phyloP scores from a whole-genome alignment of 495 filamentous ascomycete genomes.

The Xylaria curta region DNA sequence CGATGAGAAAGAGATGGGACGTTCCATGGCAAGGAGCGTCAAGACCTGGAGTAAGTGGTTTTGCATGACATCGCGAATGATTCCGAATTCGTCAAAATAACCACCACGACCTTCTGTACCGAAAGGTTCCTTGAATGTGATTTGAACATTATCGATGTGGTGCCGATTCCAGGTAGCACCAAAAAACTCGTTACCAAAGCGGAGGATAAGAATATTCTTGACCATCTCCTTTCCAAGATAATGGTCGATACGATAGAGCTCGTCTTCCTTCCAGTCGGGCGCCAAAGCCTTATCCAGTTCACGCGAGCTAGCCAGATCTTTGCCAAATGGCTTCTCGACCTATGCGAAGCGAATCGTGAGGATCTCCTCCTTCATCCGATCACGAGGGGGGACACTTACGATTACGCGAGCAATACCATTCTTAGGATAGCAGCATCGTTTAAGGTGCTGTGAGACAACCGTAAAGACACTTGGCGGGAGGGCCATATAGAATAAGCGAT shows the following conservation, averaged over 20 bases:
- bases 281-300: conserved; percentile 94
- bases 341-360: conserved; percentile 44
- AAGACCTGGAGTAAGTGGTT: conserved; percentile 96
- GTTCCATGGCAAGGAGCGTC: conserved; percentile 96
- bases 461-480: conserved; percentile 98
- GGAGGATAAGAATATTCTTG: conserved; percentile 98
- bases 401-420: conserved; percentile 92
- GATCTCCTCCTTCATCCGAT: background rate
- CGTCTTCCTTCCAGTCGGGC: conserved; percentile 98
- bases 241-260: conserved; percentile 99
- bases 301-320: conserved; percentile 91
- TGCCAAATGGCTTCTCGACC: conserved; percentile 99
- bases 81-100: conserved; percentile 99
- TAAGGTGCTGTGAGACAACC: conserved; percentile 94
- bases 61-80: conserved; percentile 98
- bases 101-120: conserved; percentile 99
- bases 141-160: conserved; percentile 99
- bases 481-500: conserved; percentile 99
- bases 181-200: conserved; percentile 99
- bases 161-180: conserved; percentile 99
- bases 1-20: conserved; percentile 96
- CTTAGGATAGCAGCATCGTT: conserved; percentile 93
- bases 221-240: conserved; percentile 99
- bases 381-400: conserved; percentile 56
- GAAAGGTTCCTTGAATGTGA: conserved; percentile 99